Conservation (phyloP, 805 yeast genomes). For the Ogataea parapolymorpha region DNA sequence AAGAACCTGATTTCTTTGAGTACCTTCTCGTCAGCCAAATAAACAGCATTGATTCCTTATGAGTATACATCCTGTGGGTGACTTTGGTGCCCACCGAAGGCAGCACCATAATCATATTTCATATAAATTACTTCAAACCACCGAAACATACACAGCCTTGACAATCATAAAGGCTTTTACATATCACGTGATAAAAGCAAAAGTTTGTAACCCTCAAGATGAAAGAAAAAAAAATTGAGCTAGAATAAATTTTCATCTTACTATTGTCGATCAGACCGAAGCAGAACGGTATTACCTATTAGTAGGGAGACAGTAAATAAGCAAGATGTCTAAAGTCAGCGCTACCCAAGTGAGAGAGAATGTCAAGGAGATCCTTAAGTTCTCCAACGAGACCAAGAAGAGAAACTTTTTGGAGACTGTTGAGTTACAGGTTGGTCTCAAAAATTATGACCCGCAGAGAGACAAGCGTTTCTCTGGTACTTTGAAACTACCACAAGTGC, state of each 20-base stretch:
- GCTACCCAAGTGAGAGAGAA: constrained; percentile 93
- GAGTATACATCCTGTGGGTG: not conserved
- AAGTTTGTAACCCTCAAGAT: not conserved
- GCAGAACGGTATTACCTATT: constrained; percentile 35
- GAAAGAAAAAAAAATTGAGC: not conserved
- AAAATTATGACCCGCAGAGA: constrained; percentile 99
- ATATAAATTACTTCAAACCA: too few species aligned
- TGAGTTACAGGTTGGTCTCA: constrained; percentile 98
- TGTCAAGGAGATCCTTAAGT: constrained; percentile 87
- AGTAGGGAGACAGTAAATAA: constrained; percentile 71
- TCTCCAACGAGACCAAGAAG: constrained; percentile 95
- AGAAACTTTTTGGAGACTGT: constrained; percentile 99
- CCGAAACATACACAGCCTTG: not conserved
- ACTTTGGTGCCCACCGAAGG: not conserved
- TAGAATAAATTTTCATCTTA: not conserved
- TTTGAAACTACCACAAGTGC: constrained; percentile 95
- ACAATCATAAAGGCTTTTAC: too few species aligned
- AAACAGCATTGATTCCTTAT: not conserved
- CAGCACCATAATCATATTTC: not conserved
- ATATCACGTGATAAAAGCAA: constrained; percentile 2
- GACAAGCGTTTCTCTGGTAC: constrained; percentile 99
- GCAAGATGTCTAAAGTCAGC: constrained; percentile 70
- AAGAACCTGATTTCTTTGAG: constrained; percentile 41
- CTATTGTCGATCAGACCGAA: constrained; percentile 51
- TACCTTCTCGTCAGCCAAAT: not conserved